Percentiles rank a stretch among this genome's conserved stretches.
phyloP scores from a whole-genome alignment of 805 yeast genomes.

The Metschnikowia lunata region DNA sequence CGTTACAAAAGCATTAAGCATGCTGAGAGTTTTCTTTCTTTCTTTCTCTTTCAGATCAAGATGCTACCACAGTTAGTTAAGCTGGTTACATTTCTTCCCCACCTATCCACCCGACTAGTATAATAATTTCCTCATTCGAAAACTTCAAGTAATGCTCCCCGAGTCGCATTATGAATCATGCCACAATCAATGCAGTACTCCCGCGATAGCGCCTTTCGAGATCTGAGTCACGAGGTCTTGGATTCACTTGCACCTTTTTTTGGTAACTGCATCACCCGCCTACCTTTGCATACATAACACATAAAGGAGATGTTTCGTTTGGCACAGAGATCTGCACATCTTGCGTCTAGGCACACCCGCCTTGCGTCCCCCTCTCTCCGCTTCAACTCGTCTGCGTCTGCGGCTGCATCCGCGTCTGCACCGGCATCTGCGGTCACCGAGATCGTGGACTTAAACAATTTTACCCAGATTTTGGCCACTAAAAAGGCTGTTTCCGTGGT shows the following conservation, averaged over 20 bases:
- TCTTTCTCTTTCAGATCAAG: too few relatives aligned
- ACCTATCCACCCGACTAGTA: too few relatives aligned
- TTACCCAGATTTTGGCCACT: constrained; percentile 21
- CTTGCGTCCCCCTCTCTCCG: constrained; percentile 1
- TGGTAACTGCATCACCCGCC: too few relatives aligned
- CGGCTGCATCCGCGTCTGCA: too few relatives aligned
- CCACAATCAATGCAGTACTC: constrained; percentile 2
- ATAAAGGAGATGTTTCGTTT: constrained; percentile 10
- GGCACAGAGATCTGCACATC: constrained; percentile 1
- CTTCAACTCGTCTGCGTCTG: constrained; percentile 10
- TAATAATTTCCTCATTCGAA: too few relatives aligned
- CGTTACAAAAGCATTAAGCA: too few relatives aligned
- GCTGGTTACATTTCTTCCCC: too few relatives aligned
- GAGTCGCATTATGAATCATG: not conserved
- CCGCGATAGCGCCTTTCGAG: not conserved
- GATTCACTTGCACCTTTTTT: too few relatives aligned
- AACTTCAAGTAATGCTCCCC: not conserved
- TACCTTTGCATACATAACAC: too few relatives aligned
- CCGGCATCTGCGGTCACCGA: constrained; percentile 24
- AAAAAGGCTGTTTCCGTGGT: constrained; percentile 45
- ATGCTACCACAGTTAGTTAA: too few relatives aligned
- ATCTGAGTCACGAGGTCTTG: too few relatives aligned
- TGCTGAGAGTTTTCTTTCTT: too few relatives aligned
- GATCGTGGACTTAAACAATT: constrained; percentile 24
- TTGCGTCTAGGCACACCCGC: not conserved